phyloP scores from a whole-genome alignment of 768 basidiomycete species.

The Boletus tomentosulus region DNA sequence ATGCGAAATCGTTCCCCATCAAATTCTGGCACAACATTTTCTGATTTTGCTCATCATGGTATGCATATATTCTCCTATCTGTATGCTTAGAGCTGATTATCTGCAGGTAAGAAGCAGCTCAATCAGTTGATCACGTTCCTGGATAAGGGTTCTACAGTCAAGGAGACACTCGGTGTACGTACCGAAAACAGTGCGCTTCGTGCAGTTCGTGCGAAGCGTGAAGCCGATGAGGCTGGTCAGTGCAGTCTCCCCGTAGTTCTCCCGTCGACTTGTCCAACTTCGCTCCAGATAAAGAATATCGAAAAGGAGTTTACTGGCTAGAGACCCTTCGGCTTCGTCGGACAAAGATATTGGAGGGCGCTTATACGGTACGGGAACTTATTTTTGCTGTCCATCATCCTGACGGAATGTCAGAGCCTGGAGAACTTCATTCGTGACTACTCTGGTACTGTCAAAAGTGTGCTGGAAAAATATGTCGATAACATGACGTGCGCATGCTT shows the following conservation, averaged over 20 bases:
- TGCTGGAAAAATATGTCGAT: constrained; percentile 72
- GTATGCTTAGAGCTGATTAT: not conserved
- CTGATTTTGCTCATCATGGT: constrained; percentile 86
- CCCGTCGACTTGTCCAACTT: constrained; percentile 1
- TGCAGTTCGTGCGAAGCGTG: constrained; percentile 78
- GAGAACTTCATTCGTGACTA: constrained; percentile 77
- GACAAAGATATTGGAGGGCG: constrained; percentile 78
- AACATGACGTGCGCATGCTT: constrained; percentile 52
- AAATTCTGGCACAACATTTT: constrained; percentile 73
- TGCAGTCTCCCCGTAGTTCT: not conserved
- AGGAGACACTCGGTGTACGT: constrained; percentile 55
- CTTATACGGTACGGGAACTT: constrained; percentile 57
- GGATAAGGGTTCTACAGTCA: constrained; percentile 67
- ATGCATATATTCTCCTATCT: not conserved
- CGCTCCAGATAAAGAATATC: constrained; percentile 76
- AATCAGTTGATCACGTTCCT: constrained; percentile 84
- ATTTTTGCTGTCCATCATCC: not conserved
- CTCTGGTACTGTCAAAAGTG: constrained; percentile 55
- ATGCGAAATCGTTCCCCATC: constrained; percentile 75
- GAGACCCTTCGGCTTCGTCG: constrained; percentile 82
- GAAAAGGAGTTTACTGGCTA: constrained; percentile 87
- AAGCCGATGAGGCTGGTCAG: constrained; percentile 86
- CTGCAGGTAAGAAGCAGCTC: constrained; percentile 74
- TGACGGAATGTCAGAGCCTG: constrained; percentile 53
- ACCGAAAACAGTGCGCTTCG: constrained; percentile 64